Conservation (phyloP, 176 grass and related monocot species). For the Hordeum vulgare region DNA sequence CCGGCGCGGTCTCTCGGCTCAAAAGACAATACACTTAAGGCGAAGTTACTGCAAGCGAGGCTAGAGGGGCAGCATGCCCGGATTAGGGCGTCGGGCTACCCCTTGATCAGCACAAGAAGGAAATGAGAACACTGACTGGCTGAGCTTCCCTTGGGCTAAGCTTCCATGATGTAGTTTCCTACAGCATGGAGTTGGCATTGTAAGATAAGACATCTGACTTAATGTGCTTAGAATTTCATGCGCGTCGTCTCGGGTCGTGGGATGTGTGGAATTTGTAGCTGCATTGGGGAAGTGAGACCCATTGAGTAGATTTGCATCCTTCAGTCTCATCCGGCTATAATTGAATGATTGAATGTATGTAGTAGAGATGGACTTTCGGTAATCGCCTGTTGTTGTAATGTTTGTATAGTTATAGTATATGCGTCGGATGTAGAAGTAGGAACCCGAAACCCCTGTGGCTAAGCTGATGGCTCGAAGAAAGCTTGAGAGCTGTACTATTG, state of each 20-base stretch:
- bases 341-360: not conserved
- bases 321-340: not conserved
- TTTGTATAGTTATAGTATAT: conserved; percentile 24
- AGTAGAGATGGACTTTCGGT: not conserved
- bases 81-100: conserved; percentile 39
- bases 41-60: conserved; percentile 88
- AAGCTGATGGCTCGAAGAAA: no score
- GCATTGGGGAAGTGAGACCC: not conserved
- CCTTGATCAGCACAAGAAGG: conserved; percentile 34
- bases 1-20: conserved; percentile 14
- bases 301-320: conserved; percentile 9
- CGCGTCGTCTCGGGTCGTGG: not conserved
- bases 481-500: no score
- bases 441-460: no score
- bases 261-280: conserved; percentile 15
- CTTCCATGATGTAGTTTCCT: not conserved
- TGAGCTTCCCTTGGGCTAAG: not conserved
- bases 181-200: conserved; percentile 11
- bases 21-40: conserved; percentile 64
- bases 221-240: not conserved
- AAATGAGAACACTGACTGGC: conserved; percentile 3
- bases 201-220: conserved; percentile 20
- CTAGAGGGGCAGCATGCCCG: conserved; percentile 77
- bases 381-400: conserved; percentile 5
- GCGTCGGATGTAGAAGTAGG: no score